These are phyloP conservation scores for Paecilomyces formosus DNA, from an alignment of 2,329 filamentous ascomycete genomes.

Conservation along the genomic window DNA sequence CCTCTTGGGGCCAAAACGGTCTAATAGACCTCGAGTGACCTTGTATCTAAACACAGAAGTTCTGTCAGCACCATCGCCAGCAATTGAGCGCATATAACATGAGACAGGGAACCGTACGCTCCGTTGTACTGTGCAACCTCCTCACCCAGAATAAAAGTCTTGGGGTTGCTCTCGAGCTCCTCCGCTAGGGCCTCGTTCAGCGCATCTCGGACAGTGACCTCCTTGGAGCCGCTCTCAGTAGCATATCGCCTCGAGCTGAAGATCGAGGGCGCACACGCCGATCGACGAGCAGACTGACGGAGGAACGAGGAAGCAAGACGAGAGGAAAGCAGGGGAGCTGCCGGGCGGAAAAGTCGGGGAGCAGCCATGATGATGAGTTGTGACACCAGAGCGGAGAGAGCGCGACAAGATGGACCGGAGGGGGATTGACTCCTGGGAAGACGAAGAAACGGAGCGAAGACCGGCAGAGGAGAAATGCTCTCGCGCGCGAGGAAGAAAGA, in stretches of 20 bases:
- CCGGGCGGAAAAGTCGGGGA: constrained; percentile 57
- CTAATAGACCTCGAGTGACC: constrained; percentile 94
- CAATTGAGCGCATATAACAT: neutral
- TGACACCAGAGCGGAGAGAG: constrained; percentile 44
- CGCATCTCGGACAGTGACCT: constrained; percentile 94
- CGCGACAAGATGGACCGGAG: constrained; percentile 48
- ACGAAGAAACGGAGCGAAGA: neutral
- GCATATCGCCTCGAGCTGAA: constrained; percentile 49
- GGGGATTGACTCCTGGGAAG: constrained; percentile 43
- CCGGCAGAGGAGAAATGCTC: neutral
- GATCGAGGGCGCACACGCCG: constrained; percentile 41
- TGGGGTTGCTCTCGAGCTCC: constrained; percentile 88
- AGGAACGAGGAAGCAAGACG: constrained; percentile 42
- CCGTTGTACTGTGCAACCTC: constrained; percentile 99
- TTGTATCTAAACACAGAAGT: constrained; percentile 61
- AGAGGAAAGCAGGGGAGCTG: constrained; percentile 54
- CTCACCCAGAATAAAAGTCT: constrained; percentile 94
- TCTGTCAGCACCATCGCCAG: constrained; percentile 28
- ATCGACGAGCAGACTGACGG: constrained; percentile 48
- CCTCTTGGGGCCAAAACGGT: constrained; percentile 94
- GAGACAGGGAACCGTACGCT: constrained; percentile 50
- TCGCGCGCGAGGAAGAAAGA: neutral
- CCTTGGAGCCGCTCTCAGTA: constrained; percentile 60
- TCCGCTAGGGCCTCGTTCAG: constrained; percentile 96
- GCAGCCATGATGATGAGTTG: constrained; percentile 48